A percentile compares a stretch with the other conserved stretches of the same genome.
These are phyloP conservation scores for Turritis glabra DNA, from an alignment of 345 rosid genomes.

Conservation along the genomic window DNA sequence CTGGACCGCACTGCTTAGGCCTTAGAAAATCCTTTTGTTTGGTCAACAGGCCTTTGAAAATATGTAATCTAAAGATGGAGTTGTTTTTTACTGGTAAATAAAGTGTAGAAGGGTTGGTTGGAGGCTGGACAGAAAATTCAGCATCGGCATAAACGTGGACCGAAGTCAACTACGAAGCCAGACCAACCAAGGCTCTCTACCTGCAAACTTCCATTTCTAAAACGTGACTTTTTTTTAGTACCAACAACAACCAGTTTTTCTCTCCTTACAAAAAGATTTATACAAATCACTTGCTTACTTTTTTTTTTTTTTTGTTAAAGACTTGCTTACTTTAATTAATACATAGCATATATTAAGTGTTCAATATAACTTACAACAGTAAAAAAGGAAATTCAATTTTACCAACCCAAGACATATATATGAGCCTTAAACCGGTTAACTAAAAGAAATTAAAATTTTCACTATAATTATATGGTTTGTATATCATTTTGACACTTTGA, in stretches of 20 bases:
- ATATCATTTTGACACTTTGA: too few relatives aligned
- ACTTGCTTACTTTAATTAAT: not conserved
- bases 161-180: not conserved
- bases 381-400: conserved; percentile 1
- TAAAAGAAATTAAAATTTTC: too few relatives aligned
- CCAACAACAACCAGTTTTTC: conserved; percentile 6
- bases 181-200: conserved; percentile 33
- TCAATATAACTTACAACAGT: not conserved
- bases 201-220: conserved; percentile 32
- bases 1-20: too few relatives aligned
- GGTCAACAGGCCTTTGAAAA: too few relatives aligned
- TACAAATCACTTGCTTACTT: not conserved
- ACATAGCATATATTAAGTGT: not conserved
- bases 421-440: not conserved
- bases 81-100: too few relatives aligned
- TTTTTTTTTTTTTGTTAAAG: too few relatives aligned
- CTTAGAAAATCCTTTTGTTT: too few relatives aligned
- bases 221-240: conserved; percentile 22
- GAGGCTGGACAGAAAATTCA: conserved; percentile 11
- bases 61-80: too few relatives aligned
- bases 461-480: too few relatives aligned
- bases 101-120: not conserved
- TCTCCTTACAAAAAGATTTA: not conserved
- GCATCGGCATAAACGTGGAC: conserved; percentile 12
- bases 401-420: not conserved